phyloP scores from a whole-genome alignment of 225 moss, liverwort and hornwort genomes.

The Pleurozium schreberi region DNA sequence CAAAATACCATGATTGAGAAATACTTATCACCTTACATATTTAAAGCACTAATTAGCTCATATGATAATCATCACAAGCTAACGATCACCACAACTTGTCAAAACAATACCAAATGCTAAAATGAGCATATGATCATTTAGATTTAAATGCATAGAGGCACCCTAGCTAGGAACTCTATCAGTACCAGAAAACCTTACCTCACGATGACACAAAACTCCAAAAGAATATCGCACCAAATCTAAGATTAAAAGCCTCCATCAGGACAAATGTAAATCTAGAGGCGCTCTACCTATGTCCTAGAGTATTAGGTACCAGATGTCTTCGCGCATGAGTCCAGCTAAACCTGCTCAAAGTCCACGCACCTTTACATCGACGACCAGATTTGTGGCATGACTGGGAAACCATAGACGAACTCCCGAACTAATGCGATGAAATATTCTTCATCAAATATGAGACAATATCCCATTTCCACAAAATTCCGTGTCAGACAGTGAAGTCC shows the following conservation, averaged over 20 bases:
- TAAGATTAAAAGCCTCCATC: background rate
- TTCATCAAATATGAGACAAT: slow-evolving; percentile 8
- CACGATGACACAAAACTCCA: too few species aligned
- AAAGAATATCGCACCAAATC: slow-evolving; percentile 20
- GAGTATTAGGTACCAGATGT: background rate
- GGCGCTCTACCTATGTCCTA: background rate
- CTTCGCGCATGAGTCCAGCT: slow-evolving; percentile 4
- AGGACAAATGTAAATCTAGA: slow-evolving; percentile 3
- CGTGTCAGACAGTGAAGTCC: background rate
- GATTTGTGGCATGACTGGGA: background rate
- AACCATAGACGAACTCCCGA: background rate
- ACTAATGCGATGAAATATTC: slow-evolving; percentile 1
- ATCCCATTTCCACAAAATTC: slow-evolving; percentile 6
- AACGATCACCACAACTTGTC: too few species aligned
- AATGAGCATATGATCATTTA: too few species aligned
- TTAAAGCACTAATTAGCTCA: too few species aligned
- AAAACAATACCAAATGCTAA: too few species aligned
- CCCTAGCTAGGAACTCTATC: too few species aligned
- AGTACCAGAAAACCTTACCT: too few species aligned
- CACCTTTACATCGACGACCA: slow-evolving; percentile 6
- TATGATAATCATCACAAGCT: too few species aligned
- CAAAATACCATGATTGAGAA: too few species aligned
- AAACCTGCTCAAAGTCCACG: slow-evolving; percentile 3
- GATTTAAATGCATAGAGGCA: too few species aligned
- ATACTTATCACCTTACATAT: too few species aligned